Evolutionary conservation across 2,329 filamentous ascomycete species (phyloP).

Genomic region (Lachnellula arida): DNA sequence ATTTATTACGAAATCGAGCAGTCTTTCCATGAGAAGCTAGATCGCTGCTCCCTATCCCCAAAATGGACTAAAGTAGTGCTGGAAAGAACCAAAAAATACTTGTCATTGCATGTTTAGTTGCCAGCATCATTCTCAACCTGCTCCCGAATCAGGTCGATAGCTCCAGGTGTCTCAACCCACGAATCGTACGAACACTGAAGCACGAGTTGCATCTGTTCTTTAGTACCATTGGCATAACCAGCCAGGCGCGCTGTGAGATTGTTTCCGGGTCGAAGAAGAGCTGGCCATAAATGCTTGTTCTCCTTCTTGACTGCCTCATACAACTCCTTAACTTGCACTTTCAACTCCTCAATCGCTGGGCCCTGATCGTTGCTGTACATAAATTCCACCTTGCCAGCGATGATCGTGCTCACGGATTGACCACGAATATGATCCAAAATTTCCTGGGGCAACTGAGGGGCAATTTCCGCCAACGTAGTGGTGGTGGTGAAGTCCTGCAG

Average conservation of each 20-base stretch:
- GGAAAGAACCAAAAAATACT: too few species aligned
- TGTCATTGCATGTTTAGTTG: background rate
- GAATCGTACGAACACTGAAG: constrained; percentile 14
- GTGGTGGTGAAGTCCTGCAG: constrained; percentile 22
- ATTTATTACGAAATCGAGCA: too few species aligned
- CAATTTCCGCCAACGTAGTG: constrained; percentile 2
- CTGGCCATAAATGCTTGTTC: constrained; percentile 28
- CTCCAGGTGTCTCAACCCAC: background rate
- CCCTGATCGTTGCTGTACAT: constrained; percentile 15
- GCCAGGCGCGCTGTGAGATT: constrained; percentile 17
- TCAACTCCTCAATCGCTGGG: constrained; percentile 18
- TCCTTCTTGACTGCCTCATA: constrained; percentile 16
- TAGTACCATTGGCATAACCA: constrained; percentile 17
- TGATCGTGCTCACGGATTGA: constrained; percentile 21
- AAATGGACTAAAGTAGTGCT: too few species aligned
- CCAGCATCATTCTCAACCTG: background rate
- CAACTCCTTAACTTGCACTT: constrained; percentile 25
- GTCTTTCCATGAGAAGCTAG: too few species aligned
- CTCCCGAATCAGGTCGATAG: background rate
- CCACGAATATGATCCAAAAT: constrained; percentile 26
- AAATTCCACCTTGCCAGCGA: constrained; percentile 18
- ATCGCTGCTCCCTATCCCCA: too few species aligned
- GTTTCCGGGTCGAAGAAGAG: constrained; percentile 22
- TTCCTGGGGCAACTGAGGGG: constrained; percentile 27
- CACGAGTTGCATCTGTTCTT: constrained; percentile 24